Evolutionary conservation across 768 basidiomycete genomes (phyloP).

Genomic region (Russula lepida): DNA sequence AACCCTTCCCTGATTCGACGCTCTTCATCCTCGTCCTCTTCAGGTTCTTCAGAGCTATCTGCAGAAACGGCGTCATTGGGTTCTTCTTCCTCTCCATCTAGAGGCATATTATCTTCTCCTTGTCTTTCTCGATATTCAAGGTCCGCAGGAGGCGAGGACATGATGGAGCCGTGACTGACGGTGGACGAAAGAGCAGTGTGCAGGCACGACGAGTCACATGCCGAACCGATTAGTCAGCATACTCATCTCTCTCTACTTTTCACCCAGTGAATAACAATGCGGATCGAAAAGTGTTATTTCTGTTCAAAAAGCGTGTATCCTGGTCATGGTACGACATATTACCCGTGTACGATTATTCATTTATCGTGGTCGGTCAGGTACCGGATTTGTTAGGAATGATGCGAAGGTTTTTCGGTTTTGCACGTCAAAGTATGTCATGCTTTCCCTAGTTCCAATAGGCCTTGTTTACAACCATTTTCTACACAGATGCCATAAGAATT

Average conservation of each 20-base stretch:
- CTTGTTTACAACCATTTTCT: conserved; percentile 10
- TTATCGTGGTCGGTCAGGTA: conserved; percentile 40
- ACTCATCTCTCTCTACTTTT: neutral
- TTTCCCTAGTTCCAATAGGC: neutral
- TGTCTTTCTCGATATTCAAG: conserved; percentile 30
- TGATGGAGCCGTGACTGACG: conserved; percentile 27
- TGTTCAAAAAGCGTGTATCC: conserved; percentile 97
- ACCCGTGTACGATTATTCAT: neutral
- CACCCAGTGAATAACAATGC: conserved; percentile 40
- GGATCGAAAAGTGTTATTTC: conserved; percentile 98
- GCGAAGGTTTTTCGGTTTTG: conserved; percentile 98
- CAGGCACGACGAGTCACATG: conserved; percentile 8
- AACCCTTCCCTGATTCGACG: conserved; percentile 77
- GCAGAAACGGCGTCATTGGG: conserved; percentile 53
- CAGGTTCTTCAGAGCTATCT: conserved; percentile 84
- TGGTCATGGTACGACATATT: conserved; percentile 63
- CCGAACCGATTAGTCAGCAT: conserved; percentile 13
- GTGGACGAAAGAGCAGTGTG: neutral
- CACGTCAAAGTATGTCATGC: conserved; percentile 74
- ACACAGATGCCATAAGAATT: conserved; percentile 93
- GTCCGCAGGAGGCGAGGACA: conserved; percentile 45
- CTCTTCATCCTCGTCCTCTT: conserved; percentile 87
- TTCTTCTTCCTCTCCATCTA: conserved; percentile 36
- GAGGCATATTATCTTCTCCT: conserved; percentile 54
- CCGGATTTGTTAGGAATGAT: conserved; percentile 95